A percentile compares a stretch with the other conserved stretches of the same genome.
These are phyloP conservation scores for Blastomyces percursus DNA, from an alignment of 2,329 filamentous ascomycete species.

Conservation along the genomic window DNA sequence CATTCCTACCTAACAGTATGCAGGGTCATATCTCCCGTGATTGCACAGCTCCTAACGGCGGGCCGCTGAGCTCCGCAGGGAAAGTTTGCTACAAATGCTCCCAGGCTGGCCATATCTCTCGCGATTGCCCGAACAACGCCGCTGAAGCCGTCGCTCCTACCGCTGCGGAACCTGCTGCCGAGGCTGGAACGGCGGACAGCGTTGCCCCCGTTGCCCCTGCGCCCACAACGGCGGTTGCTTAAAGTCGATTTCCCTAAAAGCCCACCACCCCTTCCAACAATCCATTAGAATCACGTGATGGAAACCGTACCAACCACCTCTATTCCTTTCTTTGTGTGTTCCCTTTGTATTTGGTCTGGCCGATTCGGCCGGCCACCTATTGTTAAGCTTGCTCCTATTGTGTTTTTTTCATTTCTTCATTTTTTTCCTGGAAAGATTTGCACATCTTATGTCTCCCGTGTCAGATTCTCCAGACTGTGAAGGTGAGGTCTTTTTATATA, in stretches of 20 bases:
- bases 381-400: conserved; percentile 1
- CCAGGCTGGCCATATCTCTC: conserved; percentile 89
- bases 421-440: conserved; percentile 16
- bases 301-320: background rate
- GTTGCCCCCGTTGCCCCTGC: conserved; percentile 31
- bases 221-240: conserved; percentile 19
- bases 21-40: conserved; percentile 80
- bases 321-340: conserved; percentile 1
- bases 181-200: conserved; percentile 14
- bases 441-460: conserved; percentile 28
- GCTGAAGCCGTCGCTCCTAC: conserved; percentile 19
- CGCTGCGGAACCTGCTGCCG: conserved; percentile 16
- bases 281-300: background rate
- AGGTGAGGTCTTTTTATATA: conserved; percentile 26
- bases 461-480: conserved; percentile 22
- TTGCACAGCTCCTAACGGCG: conserved; percentile 93
- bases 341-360: conserved; percentile 24
- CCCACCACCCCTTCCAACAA: background rate
- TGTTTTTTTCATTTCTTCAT: conserved; percentile 3
- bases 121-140: conserved; percentile 73
- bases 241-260: conserved; percentile 1
- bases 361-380: conserved; percentile 15
- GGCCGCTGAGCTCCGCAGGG: conserved; percentile 85
- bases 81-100: conserved; percentile 99
- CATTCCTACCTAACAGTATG: conserved; percentile 10